Conservation (phyloP, 345 rosid species). For the Mangifera indica region DNA sequence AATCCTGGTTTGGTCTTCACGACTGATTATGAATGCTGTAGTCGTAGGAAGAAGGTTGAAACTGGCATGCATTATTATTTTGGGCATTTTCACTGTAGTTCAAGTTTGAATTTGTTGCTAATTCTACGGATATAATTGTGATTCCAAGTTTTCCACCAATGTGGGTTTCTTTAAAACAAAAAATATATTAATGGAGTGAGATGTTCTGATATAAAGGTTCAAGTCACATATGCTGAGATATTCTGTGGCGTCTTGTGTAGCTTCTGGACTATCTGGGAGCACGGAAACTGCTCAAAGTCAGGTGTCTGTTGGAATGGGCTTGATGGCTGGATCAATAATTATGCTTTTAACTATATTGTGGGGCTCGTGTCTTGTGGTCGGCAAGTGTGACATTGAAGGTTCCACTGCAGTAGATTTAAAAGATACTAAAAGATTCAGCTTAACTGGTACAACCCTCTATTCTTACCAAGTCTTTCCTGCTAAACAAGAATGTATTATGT, state of each 20-base stretch:
- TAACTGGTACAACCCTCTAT: slow-evolving; percentile 17
- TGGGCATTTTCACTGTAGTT: too few relatives aligned
- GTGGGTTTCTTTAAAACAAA: not conserved
- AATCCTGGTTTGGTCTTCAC: too few relatives aligned
- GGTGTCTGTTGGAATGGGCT: slow-evolving; percentile 40
- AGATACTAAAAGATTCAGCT: slow-evolving; percentile 22
- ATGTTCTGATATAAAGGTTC: not conserved
- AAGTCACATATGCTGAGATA: not conserved
- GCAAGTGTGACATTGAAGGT: slow-evolving; percentile 27
- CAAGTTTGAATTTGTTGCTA: not conserved
- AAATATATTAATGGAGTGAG: not conserved
- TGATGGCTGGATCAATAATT: slow-evolving; percentile 37
- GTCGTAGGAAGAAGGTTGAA: too few relatives aligned
- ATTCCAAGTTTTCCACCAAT: not conserved
- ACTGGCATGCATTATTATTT: too few relatives aligned
- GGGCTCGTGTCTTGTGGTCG: slow-evolving; percentile 36
- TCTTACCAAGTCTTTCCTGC: not conserved
- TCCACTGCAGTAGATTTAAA: slow-evolving; percentile 17
- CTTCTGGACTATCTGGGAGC: slow-evolving; percentile 36
- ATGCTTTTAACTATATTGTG: slow-evolving; percentile 36
- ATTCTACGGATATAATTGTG: not conserved
- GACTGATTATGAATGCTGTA: too few relatives aligned
- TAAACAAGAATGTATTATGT: too few relatives aligned
- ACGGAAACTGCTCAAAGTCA: slow-evolving; percentile 36
- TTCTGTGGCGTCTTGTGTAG: slow-evolving; percentile 1